These are phyloP conservation scores for Stachybotrys chartarum DNA, from an alignment of 2,329 filamentous ascomycete genomes.

Conservation along the genomic window DNA sequence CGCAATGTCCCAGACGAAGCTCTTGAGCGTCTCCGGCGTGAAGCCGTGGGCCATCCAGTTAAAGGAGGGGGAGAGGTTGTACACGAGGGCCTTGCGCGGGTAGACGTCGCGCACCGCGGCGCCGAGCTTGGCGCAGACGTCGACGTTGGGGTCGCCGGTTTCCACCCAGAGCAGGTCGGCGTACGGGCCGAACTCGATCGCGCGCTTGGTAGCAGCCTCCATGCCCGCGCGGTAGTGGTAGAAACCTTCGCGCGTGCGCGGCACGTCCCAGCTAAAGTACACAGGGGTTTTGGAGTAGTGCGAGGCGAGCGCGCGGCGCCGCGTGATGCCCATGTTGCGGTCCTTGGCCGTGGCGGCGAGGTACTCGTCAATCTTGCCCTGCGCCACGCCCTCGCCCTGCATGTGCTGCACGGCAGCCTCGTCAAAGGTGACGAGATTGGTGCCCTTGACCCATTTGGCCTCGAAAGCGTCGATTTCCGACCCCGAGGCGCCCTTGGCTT, in stretches of 20 bases:
- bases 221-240: conserved; percentile 87
- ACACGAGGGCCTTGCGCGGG: conserved; percentile 84
- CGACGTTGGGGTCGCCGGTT: conserved; percentile 80
- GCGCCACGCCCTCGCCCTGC: conserved; percentile 53
- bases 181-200: conserved; percentile 83
- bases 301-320: conserved; percentile 66
- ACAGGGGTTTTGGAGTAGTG: conserved; percentile 61
- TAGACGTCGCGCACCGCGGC: conserved; percentile 61
- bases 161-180: conserved; percentile 97
- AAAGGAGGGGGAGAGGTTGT: conserved; percentile 94
- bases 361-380: conserved; percentile 62
- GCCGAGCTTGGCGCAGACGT: conserved; percentile 69
- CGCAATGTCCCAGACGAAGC: conserved; percentile 94
- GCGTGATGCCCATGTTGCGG: conserved; percentile 69
- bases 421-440: conserved; percentile 83
- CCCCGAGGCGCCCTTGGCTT: conserved; percentile 67
- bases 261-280: conserved; percentile 84
- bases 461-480: conserved; percentile 82
- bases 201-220: conserved; percentile 82
- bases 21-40: conserved; percentile 71
- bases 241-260: conserved; percentile 86
- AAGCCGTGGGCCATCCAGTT: conserved; percentile 99
- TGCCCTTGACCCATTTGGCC: conserved; percentile 78
- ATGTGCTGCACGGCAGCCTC: conserved; percentile 79
- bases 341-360: conserved; percentile 53